phyloP scores from a whole-genome alignment of 768 basidiomycete genomes.

The Termitomyces sp. region DNA sequence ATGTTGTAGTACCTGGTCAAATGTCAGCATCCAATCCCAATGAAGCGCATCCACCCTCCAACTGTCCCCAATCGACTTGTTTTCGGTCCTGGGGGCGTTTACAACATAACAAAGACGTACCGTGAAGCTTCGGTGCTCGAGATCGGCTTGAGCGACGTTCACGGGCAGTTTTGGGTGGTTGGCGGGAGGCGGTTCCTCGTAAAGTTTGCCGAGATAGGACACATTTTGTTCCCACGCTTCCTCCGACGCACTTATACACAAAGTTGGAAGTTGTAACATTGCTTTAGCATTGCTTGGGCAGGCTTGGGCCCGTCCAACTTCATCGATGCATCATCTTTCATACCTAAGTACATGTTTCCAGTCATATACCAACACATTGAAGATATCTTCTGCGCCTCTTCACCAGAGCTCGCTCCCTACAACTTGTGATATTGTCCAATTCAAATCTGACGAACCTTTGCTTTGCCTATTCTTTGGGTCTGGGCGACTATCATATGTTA shows the following conservation, averaged over 20 bases:
- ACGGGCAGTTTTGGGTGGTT: slow-evolving; percentile 35
- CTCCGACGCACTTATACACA: background rate
- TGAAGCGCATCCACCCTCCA: slow-evolving; percentile 41
- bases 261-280: too few species aligned
- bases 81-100: slow-evolving; percentile 23
- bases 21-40: slow-evolving; percentile 33
- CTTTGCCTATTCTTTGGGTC: background rate
- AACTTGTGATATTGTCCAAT: background rate
- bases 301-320: too few species aligned
- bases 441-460: background rate
- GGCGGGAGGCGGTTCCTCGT: slow-evolving; percentile 29
- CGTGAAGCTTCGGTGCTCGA: slow-evolving; percentile 39
- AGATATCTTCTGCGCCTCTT: background rate
- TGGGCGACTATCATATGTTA: too few species aligned
- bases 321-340: too few species aligned
- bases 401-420: background rate
- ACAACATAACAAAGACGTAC: slow-evolving; percentile 31
- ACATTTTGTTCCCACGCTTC: slow-evolving; percentile 32
- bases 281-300: too few species aligned
- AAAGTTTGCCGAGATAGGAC: slow-evolving; percentile 29
- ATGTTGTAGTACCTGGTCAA: slow-evolving; percentile 36
- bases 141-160: slow-evolving; percentile 45
- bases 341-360: too few species aligned
- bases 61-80: slow-evolving; percentile 25
- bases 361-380: too few species aligned